Conservation (phyloP, 352 stramenopile genomes). For the Phytopythium sindhum region DNA sequence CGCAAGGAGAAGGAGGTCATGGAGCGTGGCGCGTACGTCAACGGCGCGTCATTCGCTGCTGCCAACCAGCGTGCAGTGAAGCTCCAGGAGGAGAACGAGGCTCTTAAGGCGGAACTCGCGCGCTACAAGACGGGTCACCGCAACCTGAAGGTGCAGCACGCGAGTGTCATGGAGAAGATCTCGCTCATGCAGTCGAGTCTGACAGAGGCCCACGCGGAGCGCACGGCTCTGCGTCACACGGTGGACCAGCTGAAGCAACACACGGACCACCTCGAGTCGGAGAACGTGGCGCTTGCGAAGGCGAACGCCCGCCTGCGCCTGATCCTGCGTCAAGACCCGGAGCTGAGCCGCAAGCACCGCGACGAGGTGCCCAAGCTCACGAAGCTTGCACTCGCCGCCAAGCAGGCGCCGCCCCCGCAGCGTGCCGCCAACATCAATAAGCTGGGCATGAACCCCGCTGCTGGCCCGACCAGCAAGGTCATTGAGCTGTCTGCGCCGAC, state of each 20-base stretch:
- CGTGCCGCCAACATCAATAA: conserved; percentile 41
- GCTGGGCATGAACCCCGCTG: conserved; percentile 10
- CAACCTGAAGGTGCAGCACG: conserved; percentile 78
- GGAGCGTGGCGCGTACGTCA: conserved; percentile 85
- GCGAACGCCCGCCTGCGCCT: conserved; percentile 79
- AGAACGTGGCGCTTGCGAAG: conserved; percentile 83
- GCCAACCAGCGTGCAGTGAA: conserved; percentile 84
- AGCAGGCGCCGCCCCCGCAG: conserved; percentile 51
- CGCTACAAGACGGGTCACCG: conserved; percentile 84
- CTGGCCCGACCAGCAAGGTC: conserved; percentile 18
- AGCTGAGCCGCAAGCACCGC: conserved; percentile 80
- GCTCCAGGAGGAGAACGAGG: conserved; percentile 82
- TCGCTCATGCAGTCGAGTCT: conserved; percentile 72
- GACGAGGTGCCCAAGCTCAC: conserved; percentile 82
- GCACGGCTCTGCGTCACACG: conserved; percentile 67
- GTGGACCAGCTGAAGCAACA: conserved; percentile 73
- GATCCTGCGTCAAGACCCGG: conserved; percentile 80
- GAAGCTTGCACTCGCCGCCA: conserved; percentile 72
- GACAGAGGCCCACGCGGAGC: conserved; percentile 68
- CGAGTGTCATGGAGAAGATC: conserved; percentile 80
- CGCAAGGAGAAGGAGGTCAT: conserved; percentile 90
- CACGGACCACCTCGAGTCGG: conserved; percentile 70
- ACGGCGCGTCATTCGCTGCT: conserved; percentile 80
- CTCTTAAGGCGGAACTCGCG: conserved; percentile 65
- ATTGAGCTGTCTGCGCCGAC: conserved; percentile 41